Percentiles rank a stretch among this genome's conserved stretches.
phyloP scores from a whole-genome alignment of 2,329 filamentous ascomycete genomes.

The Pestalotiopsis sp. region DNA sequence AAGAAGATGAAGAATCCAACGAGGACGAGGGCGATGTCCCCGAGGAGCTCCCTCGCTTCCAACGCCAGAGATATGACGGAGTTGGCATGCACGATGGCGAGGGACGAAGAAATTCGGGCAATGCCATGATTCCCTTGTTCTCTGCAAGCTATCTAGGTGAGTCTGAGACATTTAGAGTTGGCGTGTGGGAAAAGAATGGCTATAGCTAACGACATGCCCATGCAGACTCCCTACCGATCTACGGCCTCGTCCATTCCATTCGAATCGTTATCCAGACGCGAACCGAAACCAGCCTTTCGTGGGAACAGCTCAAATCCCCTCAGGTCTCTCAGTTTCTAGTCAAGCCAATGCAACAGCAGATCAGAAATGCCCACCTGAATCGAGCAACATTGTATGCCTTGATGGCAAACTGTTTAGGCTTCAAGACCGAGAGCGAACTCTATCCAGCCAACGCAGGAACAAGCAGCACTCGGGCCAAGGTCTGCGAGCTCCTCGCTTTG shows the following conservation, averaged over 20 bases:
- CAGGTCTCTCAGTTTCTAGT: conserved; percentile 95
- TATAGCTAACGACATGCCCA: not conserved
- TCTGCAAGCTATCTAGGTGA: conserved; percentile 76
- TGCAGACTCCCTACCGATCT: conserved; percentile 82
- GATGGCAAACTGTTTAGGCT: conserved; percentile 92
- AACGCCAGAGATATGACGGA: conserved; percentile 37
- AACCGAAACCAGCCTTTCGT: conserved; percentile 89
- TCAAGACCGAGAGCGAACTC: conserved; percentile 81
- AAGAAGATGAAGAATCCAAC: conserved; percentile 44
- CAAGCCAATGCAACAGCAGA: conserved; percentile 92
- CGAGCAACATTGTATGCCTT: conserved; percentile 86
- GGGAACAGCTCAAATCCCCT: conserved; percentile 94
- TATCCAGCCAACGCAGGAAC: conserved; percentile 84
- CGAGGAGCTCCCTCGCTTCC: conserved; percentile 20
- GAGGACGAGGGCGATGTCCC: conserved; percentile 38
- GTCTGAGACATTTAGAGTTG: conserved; percentile 15
- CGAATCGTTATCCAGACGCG: conserved; percentile 80
- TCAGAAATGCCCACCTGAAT: conserved; percentile 80
- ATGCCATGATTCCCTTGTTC: conserved; percentile 70
- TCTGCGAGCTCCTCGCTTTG: conserved; percentile 89
- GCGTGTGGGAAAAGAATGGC: not conserved
- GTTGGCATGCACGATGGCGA: conserved; percentile 20
- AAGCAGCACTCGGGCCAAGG: conserved; percentile 80
- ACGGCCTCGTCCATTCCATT: conserved; percentile 88
- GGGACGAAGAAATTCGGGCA: conserved; percentile 30